Percentiles rank a stretch among this genome's conserved stretches.
Evolutionary conservation across 2,329 filamentous ascomycete species (phyloP).

Genomic region (Didymellaceae sp.): DNA sequence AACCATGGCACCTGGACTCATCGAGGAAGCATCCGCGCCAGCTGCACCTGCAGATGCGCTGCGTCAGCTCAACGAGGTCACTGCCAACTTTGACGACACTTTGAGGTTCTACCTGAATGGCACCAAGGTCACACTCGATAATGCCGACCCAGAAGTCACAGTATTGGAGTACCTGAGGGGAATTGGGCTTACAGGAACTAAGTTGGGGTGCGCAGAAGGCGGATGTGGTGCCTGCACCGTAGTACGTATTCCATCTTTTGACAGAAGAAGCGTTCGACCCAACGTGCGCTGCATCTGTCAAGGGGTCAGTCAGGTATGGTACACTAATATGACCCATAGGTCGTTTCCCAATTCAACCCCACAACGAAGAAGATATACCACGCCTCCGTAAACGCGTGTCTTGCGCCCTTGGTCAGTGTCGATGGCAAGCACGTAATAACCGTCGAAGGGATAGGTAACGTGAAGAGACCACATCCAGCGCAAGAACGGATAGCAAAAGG

Average conservation of each 20-base stretch:
- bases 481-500: conserved; percentile 91
- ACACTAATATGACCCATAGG: conserved; percentile 46
- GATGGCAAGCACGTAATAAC: conserved; percentile 99
- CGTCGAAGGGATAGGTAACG: conserved; percentile 91
- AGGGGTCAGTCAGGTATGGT: no score
- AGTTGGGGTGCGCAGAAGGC: conserved; percentile 94
- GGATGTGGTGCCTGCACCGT: conserved; percentile 97
- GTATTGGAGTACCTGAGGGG: conserved; percentile 91
- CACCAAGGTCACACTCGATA: conserved; percentile 83
- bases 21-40: conserved; percentile 49
- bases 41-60: conserved; percentile 55
- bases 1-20: conserved; percentile 64
- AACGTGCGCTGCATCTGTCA: background rate
- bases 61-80: conserved; percentile 65
- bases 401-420: conserved; percentile 89
- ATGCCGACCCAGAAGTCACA: conserved; percentile 89
- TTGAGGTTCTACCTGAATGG: conserved; percentile 94
- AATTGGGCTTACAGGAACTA: conserved; percentile 92
- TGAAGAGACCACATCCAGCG: conserved; percentile 82
- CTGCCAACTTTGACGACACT: conserved; percentile 82
- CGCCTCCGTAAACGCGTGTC: conserved; percentile 93
- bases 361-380: conserved; percentile 94
- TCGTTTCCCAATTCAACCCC: conserved; percentile 91
- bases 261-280: background rate
- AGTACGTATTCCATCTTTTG: conserved; percentile 53